These are phyloP conservation scores for Psilocybe azurescens DNA, from an alignment of 768 basidiomycete species.

Conservation along the genomic window DNA sequence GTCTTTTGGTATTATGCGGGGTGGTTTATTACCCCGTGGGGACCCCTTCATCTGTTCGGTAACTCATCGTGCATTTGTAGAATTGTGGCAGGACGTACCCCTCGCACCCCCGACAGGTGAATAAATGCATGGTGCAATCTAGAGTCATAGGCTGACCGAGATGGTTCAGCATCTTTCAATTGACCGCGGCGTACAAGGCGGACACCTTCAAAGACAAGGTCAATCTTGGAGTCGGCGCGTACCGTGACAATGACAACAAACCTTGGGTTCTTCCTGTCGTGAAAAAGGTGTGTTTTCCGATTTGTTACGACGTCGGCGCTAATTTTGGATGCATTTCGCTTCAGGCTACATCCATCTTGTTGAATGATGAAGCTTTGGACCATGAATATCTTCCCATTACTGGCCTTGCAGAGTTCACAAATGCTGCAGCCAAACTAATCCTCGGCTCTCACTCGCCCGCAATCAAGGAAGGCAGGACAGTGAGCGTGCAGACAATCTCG, in stretches of 20 bases:
- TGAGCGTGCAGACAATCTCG: conserved; percentile 91
- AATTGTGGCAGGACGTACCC: conserved; percentile 77
- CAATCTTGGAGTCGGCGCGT: conserved; percentile 93
- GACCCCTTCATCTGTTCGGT: conserved; percentile 2
- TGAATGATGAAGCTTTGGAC: conserved; percentile 76
- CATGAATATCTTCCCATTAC: conserved; percentile 95
- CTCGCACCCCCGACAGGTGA: conserved; percentile 89
- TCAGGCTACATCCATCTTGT: conserved; percentile 75
- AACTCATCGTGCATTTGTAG: conserved; percentile 40
- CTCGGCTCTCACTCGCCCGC: conserved; percentile 76
- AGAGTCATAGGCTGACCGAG: not conserved
- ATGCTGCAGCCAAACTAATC: conserved; percentile 82
- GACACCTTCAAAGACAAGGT: conserved; percentile 80
- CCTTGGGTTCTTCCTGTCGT: conserved; percentile 94
- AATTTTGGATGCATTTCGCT: conserved; percentile 10
- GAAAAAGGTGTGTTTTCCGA: conserved; percentile 64
- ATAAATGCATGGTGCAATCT: conserved; percentile 13
- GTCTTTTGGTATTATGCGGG: conserved; percentile 5
- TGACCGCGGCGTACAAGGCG: conserved; percentile 88
- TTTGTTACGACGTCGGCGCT: conserved; percentile 15
- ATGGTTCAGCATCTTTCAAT: conserved; percentile 78
- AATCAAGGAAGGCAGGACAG: conserved; percentile 71
- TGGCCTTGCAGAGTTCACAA: conserved; percentile 82
- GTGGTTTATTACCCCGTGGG: conserved; percentile 15
- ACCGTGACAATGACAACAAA: conserved; percentile 85